Base-by-base conservation (phyloP, 345 rosid genomes). In the Firmiana major region DNA sequence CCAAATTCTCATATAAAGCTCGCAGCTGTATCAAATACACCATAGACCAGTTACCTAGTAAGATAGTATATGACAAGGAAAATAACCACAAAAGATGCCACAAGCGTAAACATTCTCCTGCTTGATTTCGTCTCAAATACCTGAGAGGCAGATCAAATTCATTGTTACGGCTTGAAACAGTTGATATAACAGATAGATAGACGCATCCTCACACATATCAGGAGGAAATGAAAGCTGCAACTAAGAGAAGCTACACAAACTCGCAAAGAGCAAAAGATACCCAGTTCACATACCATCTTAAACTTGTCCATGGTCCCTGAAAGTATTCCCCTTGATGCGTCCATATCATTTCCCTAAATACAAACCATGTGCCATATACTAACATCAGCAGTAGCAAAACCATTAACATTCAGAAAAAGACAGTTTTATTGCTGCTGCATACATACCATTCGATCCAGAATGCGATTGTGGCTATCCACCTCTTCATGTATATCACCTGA, bases 251-350 rank as follows among this genome's bases (percentile, higher is more conserved):
- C 24, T 26, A 64, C 9, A 1, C 67, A 31, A 67, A 63, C 28
- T 38, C 49, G 34, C 34, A 77, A 58, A 38, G 34, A 64, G 17
- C 55, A 63, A 24, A 62, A 9, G 26, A 26, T 46, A 69, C 19
- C 45, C 28, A 63, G 63, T 26, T 12, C 9, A 45, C 82, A 45
- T 87, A 93, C 98, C 94, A 81, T 94, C 88, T 94, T 94, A 79
- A 94, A 88, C 66, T 90, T 89, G 83, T 93, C 97, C 98, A 94
- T 94, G 49, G 98, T 94, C 84, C 98, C 97, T 16, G 98, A 93
- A 45, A 93, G 92, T 62, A 90, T 36, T 66, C 98, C 97, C 80
- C 97, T 87, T 28, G 98, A 94, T 63, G 97, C 68, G 89, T 94
- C 98, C 98, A 93, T 94, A 77, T 93, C 97, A 83, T 91, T 91